Base-by-base conservation (phyloP, 1,284 basidiomycete species). In the Sphaerobolus stellatus region DNA sequence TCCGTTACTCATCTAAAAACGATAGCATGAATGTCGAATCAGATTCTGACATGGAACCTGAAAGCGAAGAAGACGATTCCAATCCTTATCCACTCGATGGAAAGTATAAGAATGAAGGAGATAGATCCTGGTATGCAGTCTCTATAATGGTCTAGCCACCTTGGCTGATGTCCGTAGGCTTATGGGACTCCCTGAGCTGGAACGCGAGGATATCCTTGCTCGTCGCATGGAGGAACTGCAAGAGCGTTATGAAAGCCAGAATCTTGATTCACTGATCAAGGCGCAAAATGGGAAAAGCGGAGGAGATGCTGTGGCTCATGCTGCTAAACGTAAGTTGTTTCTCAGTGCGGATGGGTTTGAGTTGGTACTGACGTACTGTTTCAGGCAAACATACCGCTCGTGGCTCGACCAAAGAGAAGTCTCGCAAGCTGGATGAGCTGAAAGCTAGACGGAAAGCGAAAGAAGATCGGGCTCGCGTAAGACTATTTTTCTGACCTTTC, bases 21-120 rank as follows among this genome's bases (percentile, higher is more conserved):
- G 36, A 44, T 29, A 71, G 71, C 64, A 61, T 68, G 64, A 63
- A 61, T 5, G 59, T 64, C 30, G 60, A 68, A 31, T 77, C 74
- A 25, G 83, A 84, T 22, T 80, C 79, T 20, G 82, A 75, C 11
- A 76, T 80, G 54, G 75, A 74, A 22, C 75, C 74, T 16, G 84
- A 85, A 64, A 82, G 81, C 59, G 86, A 85, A 62, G 82, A 83
- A 50, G 79, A 79, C 38, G 64, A 70, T 14, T 58, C 66, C n/a
- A 90, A 92, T 62, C 87, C 86, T 4, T 98, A 93, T 67, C 94
- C 93, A 1, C 74, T 96, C 20, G 94, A 97, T 63, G 92, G 92
- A 45, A 92, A 93, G 70, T 98, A 92, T 68, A 81, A 83, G 56
- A 84, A 94, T 64, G 90, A 92, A 62, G 79, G 75, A 4, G 95